phyloP scores from a whole-genome alignment of 148 eudicot species.

The Simmondsia chinensis region DNA sequence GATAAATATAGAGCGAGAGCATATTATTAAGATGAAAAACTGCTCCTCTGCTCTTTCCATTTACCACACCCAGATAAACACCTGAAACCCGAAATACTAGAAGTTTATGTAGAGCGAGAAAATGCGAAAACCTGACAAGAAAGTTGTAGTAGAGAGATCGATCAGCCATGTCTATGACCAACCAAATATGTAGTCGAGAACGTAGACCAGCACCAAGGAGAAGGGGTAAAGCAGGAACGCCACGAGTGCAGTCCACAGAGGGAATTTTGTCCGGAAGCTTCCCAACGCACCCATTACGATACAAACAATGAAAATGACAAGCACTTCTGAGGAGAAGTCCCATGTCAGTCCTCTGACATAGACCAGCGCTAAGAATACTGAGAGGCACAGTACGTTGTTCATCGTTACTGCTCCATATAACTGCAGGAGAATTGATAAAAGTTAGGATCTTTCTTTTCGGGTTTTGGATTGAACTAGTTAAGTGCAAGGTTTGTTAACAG shows the following conservation, averaged over 20 bases:
- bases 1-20: too few species aligned
- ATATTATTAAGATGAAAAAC: neutral
- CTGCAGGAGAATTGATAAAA: conserved; percentile 30
- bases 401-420: conserved; percentile 78
- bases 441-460: too few species aligned
- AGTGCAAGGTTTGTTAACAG: neutral
- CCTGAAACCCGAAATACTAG: too few species aligned
- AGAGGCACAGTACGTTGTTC: conserved; percentile 79
- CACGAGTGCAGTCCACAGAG: conserved; percentile 65
- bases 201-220: conserved; percentile 62
- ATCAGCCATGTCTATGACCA: conserved; percentile 48
- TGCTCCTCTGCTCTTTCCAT: too few species aligned
- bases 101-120: too few species aligned
- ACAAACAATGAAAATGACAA: conserved; percentile 74
- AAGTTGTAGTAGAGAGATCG: neutral
- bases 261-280: conserved; percentile 72
- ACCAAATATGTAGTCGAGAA: conserved; percentile 77
- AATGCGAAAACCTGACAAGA: neutral
- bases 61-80: too few species aligned
- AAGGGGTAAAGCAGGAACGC: conserved; percentile 79
- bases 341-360: conserved; percentile 71
- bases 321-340: conserved; percentile 94
- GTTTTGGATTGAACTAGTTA: too few species aligned
- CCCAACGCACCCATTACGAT: conserved; percentile 62
- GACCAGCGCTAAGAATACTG: conserved; percentile 81